These are phyloP conservation scores for Bruguiera gymnorhiza DNA, from an alignment of 345 rosid species.

Conservation along the genomic window DNA sequence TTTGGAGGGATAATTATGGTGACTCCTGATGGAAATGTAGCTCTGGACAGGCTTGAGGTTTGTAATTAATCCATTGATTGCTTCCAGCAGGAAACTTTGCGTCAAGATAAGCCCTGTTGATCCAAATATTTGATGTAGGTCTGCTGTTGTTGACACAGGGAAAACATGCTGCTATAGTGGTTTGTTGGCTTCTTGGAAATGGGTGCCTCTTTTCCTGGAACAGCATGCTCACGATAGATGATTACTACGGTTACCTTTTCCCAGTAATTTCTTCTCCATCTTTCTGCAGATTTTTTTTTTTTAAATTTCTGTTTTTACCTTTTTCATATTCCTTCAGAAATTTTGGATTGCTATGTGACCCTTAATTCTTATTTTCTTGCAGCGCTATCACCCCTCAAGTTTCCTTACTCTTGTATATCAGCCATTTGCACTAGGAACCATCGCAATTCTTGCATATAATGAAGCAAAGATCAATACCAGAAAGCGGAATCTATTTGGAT, in stretches of 20 bases:
- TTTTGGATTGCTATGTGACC: neutral
- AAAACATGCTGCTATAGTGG: slow-evolving; percentile 46
- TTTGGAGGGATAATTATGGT: slow-evolving; percentile 22
- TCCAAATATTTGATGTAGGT: neutral
- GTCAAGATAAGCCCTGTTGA: neutral
- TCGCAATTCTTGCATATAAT: slow-evolving; percentile 51
- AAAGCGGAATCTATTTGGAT: slow-evolving; percentile 61
- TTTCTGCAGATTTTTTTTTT: neutral
- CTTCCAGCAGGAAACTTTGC: neutral
- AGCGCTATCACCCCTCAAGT: slow-evolving; percentile 75
- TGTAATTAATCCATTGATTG: slow-evolving; percentile 10
- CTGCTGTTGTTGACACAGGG: slow-evolving; percentile 44
- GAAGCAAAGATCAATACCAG: slow-evolving; percentile 75
- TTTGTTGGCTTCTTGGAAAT: slow-evolving; percentile 73
- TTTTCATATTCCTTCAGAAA: neutral
- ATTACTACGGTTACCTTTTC: slow-evolving; percentile 57
- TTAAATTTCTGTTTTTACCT: neutral
- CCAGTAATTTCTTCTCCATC: slow-evolving; percentile 44
- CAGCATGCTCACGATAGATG: slow-evolving; percentile 73
- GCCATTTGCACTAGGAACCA: slow-evolving; percentile 60
- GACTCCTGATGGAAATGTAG: slow-evolving; percentile 3
- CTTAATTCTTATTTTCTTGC: slow-evolving; percentile 12
- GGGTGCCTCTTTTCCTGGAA: slow-evolving; percentile 88
- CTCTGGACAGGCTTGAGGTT: slow-evolving; percentile 35
- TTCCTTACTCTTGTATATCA: slow-evolving; percentile 78